phyloP scores from a whole-genome alignment of 2,329 filamentous ascomycete genomes.

The Pseudogymnoascus pannorum region DNA sequence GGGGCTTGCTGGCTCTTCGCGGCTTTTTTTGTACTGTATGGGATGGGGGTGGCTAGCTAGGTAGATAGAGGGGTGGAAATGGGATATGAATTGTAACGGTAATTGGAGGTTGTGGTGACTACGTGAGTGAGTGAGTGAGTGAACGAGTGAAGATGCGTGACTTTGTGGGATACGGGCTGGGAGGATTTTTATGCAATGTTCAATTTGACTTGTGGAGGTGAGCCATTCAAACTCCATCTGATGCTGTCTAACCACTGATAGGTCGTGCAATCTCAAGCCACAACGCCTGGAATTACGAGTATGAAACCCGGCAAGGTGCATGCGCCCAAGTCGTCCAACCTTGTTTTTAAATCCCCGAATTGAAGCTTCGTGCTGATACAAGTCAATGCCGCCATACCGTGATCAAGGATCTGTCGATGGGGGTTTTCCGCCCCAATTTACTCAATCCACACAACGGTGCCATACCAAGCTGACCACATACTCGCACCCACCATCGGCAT shows the following conservation, averaged over 20 bases:
- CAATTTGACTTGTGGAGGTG: background rate
- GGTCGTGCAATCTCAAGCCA: background rate
- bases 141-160: conserved; percentile 12
- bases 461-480: background rate
- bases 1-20: background rate
- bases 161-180: background rate
- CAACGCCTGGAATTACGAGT: background rate
- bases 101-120: background rate
- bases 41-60: background rate
- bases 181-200: too few species aligned
- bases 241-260: background rate
- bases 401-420: background rate
- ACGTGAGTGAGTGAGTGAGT: background rate
- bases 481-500: background rate
- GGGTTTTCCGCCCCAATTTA: background rate
- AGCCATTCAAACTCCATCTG: background rate
- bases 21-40: background rate
- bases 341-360: background rate
- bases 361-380: background rate
- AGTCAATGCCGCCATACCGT: background rate
- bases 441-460: too few species aligned
- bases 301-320: background rate
- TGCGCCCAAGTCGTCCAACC: background rate
- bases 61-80: background rate
- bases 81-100: background rate